A percentile compares a stretch with the other conserved stretches of the same genome.
Conservation (phyloP, 306 rosid genomes). For the Erythrophleum fordii region DNA sequence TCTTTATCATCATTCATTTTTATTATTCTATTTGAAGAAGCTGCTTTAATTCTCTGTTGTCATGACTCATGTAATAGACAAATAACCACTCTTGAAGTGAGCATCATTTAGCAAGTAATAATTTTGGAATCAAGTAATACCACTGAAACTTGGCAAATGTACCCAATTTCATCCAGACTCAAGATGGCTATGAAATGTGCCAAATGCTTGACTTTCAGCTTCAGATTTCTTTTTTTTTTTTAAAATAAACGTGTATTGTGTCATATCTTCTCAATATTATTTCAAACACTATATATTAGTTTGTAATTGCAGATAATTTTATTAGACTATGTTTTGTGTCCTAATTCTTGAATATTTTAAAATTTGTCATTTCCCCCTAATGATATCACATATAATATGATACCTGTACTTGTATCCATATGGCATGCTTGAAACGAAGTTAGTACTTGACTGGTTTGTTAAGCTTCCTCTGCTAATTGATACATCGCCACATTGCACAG, state of each 20-base stretch:
- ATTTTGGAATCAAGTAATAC: background rate
- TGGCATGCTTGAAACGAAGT: constrained; percentile 23
- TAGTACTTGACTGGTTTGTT: background rate
- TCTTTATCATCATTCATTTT: background rate
- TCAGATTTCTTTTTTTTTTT: background rate
- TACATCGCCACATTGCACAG: background rate
- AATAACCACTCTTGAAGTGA: background rate
- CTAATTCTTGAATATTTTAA: background rate
- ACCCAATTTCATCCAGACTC: background rate
- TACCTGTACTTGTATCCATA: background rate
- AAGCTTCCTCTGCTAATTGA: constrained; percentile 1
- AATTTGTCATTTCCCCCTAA: background rate
- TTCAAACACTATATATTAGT: background rate
- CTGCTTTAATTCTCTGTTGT: no score
- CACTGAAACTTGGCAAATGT: background rate
- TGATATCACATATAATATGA: constrained; percentile 7
- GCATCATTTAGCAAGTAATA: background rate
- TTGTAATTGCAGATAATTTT: background rate
- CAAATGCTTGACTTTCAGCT: background rate
- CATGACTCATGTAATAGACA: no score
- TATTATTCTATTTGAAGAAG: no score
- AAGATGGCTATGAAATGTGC: background rate
- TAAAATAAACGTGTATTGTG: background rate
- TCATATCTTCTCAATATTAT: background rate
- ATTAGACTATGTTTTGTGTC: background rate